These are phyloP conservation scores for Castanopsis chinensis DNA, from an alignment of 306 rosid species.

Conservation along the genomic window DNA sequence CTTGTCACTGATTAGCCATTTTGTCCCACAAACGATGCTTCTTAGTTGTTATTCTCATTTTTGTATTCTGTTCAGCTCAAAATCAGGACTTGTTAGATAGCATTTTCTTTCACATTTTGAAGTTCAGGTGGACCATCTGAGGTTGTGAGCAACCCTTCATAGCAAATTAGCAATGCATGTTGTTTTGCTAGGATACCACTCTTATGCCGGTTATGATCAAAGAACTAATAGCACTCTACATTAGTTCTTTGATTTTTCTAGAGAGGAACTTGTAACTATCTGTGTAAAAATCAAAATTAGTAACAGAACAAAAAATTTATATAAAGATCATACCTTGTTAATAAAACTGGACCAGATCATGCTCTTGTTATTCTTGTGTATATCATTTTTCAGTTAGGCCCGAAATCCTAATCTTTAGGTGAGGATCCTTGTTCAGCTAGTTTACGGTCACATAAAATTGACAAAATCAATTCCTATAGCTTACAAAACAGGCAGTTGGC, in stretches of 20 bases:
- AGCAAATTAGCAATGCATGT: neutral
- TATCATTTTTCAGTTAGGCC: neutral
- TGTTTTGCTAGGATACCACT: neutral
- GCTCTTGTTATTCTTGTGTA: neutral
- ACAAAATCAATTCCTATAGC: neutral
- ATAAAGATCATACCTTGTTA: neutral
- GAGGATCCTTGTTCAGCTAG: slow-evolving; percentile 9
- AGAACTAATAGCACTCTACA: neutral
- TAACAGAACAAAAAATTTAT: neutral
- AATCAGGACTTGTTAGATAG: too few relatives aligned
- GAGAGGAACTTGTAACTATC: neutral
- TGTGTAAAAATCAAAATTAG: neutral
- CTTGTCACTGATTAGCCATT: too few relatives aligned
- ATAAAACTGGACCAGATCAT: neutral
- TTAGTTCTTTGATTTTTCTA: neutral
- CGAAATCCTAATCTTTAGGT: neutral
- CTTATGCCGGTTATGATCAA: neutral
- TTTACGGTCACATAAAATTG: slow-evolving; percentile 1
- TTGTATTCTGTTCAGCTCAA: too few relatives aligned
- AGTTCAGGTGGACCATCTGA: neutral
- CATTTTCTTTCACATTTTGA: neutral
- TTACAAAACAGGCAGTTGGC: slow-evolving; percentile 9
- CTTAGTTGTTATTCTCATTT: too few relatives aligned
- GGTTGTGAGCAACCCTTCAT: neutral
- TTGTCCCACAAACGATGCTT: too few relatives aligned